Evolutionary conservation across 768 basidiomycete genomes (phyloP).

Genomic region (Amanita rimosa): DNA sequence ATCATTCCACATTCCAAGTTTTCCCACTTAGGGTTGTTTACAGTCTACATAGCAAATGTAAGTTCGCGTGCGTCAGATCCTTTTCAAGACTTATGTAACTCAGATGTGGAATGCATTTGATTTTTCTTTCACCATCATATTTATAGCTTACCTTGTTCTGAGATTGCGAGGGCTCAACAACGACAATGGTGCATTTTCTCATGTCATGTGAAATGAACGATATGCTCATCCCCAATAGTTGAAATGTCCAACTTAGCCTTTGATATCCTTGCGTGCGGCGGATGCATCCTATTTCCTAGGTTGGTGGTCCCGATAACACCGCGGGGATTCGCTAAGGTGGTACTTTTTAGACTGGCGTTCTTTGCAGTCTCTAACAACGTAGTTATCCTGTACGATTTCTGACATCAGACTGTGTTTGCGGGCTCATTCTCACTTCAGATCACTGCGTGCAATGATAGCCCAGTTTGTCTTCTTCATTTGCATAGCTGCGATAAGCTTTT

Average conservation of each 20-base stretch:
- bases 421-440: conserved; percentile 26
- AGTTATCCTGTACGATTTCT: conserved; percentile 51
- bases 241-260: conserved; percentile 56
- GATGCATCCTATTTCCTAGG: conserved; percentile 81
- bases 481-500: conserved; percentile 72
- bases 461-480: conserved; percentile 74
- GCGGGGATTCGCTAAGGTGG: not conserved
- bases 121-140: conserved; percentile 60
- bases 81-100: not conserved
- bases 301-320: conserved; percentile 14
- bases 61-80: conserved; percentile 6
- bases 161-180: conserved; percentile 51
- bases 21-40: not conserved
- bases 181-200: conserved; percentile 34
- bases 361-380: conserved; percentile 73
- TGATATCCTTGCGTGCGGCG: conserved; percentile 76
- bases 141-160: conserved; percentile 53
- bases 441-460: conserved; percentile 71
- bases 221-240: conserved; percentile 15
- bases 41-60: conserved; percentile 81
- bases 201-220: conserved; percentile 1
- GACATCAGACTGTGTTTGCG: not conserved
- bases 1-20: conserved; percentile 1
- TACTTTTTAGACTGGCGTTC: conserved; percentile 49
- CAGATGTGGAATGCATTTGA: conserved; percentile 93